Percentiles rank a stretch among this genome's conserved stretches.
phyloP scores from a whole-genome alignment of 352 stramenopile species.

The Pythium vanterpoolii region DNA sequence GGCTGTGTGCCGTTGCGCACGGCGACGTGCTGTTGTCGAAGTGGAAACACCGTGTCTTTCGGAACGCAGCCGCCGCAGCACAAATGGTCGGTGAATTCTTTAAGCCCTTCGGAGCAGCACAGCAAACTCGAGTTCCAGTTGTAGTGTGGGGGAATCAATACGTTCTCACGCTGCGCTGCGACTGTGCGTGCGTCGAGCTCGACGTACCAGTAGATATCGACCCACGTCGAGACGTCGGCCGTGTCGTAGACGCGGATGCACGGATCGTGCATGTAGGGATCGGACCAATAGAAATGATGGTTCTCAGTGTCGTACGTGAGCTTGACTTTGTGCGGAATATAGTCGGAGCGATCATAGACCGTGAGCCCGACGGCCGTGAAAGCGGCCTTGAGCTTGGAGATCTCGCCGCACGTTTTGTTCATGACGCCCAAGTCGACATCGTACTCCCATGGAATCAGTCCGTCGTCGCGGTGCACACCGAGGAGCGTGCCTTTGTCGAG shows the following conservation, averaged over 20 bases:
- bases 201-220: slow-evolving; percentile 84
- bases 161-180: slow-evolving; percentile 33
- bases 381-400: slow-evolving; percentile 64
- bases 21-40: slow-evolving; percentile 40
- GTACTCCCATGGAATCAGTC: slow-evolving; percentile 79
- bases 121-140: slow-evolving; percentile 61
- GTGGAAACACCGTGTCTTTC: slow-evolving; percentile 53
- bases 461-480: slow-evolving; percentile 61
- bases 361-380: slow-evolving; percentile 58
- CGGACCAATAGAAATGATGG: slow-evolving; percentile 77
- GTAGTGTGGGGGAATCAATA: slow-evolving; percentile 58
- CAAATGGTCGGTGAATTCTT: slow-evolving; percentile 62
- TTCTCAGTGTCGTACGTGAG: slow-evolving; percentile 84
- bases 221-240: slow-evolving; percentile 54
- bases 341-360: slow-evolving; percentile 63
- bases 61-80: slow-evolving; percentile 74
- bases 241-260: slow-evolving; percentile 76
- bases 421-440: slow-evolving; percentile 80
- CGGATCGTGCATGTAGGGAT: slow-evolving; percentile 66
- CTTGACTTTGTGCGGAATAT: slow-evolving; percentile 80
- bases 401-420: slow-evolving; percentile 63
- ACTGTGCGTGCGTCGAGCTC: slow-evolving; percentile 49
- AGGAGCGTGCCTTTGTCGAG: slow-evolving; percentile 79
- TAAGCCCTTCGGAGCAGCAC: slow-evolving; percentile 69
- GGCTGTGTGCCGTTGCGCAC: slow-evolving; percentile 43